Base-by-base conservation (phyloP, 805 yeast genomes). In the Saccharomyces kudriavzevii region DNA sequence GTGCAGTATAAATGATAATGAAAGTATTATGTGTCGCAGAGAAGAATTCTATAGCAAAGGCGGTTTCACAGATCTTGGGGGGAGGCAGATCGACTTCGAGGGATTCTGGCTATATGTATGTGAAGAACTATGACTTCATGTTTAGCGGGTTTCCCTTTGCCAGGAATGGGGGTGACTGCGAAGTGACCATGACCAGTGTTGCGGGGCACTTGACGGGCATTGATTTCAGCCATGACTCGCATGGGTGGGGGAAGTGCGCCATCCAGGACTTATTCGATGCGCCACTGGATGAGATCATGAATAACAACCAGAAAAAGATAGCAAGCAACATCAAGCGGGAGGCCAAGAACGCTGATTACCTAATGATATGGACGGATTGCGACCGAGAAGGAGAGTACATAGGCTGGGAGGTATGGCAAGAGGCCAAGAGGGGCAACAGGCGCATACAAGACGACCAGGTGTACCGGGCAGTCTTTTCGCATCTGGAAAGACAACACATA, bases 331-430 rank as follows among this genome's bases (percentile, higher is more conserved):
- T 94, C 49, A 68, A 77, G 29, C 68, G 68, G 3, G 89, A 89
- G 64, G 87, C 90, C 4, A 67, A 83, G 45, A 63, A 63, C 20
- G 80, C 88, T 4, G 79, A 82, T 51, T 72, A 73, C 43, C 70
- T 94, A 52, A 88, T 89, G 87, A 89, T 94, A 6, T 94, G 99
- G 98, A 94, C 99, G 0, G 99, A 94, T 77, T 94, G 99, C 70
- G 98, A 91, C 76, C 75, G 97, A 40, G 98, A 91, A 67, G 98
- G 98, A 1, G 98, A 91, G 67, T 86, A 83, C 68, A 91, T 91
- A 53, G 98, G 97, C 0, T 82, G 77, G 72, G 96, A 91, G 62
- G 82, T 95, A 14, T 76, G 81, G 35, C 77, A 82, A 51, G 84
- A 83, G n/a, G 97, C 96, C 0, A 65, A 67, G 49, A 75, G 74